Evolutionary conservation across 305 asterid species (phyloP).

Genomic region (Plantago coronopus): DNA sequence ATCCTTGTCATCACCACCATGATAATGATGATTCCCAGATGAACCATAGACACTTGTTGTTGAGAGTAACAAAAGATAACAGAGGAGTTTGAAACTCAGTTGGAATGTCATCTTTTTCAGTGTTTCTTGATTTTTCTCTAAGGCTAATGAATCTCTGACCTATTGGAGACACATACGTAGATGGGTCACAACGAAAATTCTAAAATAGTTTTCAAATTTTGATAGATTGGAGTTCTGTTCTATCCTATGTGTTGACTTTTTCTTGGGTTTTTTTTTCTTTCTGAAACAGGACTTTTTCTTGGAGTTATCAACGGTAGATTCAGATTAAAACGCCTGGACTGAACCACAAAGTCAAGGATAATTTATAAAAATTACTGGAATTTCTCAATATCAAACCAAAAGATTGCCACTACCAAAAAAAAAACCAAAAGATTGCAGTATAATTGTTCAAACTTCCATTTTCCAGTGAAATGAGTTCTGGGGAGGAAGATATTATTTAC

Average conservation of each 20-base stretch:
- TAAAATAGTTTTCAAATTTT: too few species aligned
- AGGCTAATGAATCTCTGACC: background rate
- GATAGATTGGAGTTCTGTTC: background rate
- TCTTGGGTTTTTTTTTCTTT: too few species aligned
- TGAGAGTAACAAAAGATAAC: background rate
- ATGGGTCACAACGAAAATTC: background rate
- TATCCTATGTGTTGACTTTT: background rate
- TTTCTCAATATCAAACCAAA: too few species aligned
- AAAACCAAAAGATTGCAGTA: too few species aligned
- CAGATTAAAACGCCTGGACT: too few species aligned
- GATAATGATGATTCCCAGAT: background rate
- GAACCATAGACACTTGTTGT: background rate
- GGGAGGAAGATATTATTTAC: too few species aligned
- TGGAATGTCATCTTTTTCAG: background rate
- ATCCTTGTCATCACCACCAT: background rate
- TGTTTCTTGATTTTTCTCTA: background rate
- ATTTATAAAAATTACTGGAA: too few species aligned
- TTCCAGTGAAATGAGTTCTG: too few species aligned
- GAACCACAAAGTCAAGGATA: too few species aligned
- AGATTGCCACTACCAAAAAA: too few species aligned
- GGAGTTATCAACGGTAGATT: background rate
- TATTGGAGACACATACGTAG: background rate
- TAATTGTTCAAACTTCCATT: too few species aligned
- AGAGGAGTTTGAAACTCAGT: background rate
- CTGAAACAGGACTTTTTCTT: slow-evolving; percentile 2